A percentile compares a stretch with the other conserved stretches of the same genome.
Evolutionary conservation across 495 filamentous ascomycete species (phyloP).

Genomic region (Astrothelium subdiscretum): DNA sequence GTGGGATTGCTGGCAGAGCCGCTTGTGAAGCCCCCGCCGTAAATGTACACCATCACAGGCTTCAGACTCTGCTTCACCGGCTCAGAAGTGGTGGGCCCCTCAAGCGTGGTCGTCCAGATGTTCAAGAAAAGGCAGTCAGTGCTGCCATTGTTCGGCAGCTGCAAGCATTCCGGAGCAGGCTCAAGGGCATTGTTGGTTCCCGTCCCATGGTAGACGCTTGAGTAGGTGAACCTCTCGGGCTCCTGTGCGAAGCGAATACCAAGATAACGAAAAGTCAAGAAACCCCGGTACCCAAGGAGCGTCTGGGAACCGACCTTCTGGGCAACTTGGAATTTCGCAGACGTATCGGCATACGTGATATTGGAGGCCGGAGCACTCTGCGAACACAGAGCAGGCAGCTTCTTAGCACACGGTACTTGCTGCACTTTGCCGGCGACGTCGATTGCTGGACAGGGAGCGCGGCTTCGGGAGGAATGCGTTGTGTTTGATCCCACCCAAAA

Average conservation of each 20-base stretch:
- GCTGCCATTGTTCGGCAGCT: conserved; percentile 17
- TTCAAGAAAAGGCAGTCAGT: conserved; percentile 34
- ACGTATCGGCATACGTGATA: conserved; percentile 12
- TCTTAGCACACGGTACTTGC: neutral
- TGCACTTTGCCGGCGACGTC: conserved; percentile 6
- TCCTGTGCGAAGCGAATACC: conserved; percentile 32
- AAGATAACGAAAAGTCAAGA: conserved; percentile 30
- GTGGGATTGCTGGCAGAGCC: conserved; percentile 29
- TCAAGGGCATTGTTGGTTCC: conserved; percentile 19
- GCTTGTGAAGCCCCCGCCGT: conserved; percentile 27
- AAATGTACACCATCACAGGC: conserved; percentile 31
- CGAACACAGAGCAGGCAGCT: conserved; percentile 14
- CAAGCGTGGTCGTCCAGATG: conserved; percentile 32
- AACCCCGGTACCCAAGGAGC: conserved; percentile 30
- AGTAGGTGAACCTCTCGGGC: conserved; percentile 28
- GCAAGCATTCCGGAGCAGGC: conserved; percentile 8
- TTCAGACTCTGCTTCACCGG: conserved; percentile 12
- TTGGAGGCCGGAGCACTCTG: conserved; percentile 16
- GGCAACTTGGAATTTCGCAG: conserved; percentile 13
- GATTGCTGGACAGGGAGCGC: conserved; percentile 9
- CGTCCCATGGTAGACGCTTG: conserved; percentile 19
- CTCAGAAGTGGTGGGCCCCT: conserved; percentile 18
- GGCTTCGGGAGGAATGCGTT: neutral
- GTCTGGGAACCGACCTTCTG: conserved; percentile 10
- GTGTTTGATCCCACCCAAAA: conserved; percentile 5